Base-by-base conservation (phyloP, 106 monocot genomes). In the Phalaenopsis equestris region DNA sequence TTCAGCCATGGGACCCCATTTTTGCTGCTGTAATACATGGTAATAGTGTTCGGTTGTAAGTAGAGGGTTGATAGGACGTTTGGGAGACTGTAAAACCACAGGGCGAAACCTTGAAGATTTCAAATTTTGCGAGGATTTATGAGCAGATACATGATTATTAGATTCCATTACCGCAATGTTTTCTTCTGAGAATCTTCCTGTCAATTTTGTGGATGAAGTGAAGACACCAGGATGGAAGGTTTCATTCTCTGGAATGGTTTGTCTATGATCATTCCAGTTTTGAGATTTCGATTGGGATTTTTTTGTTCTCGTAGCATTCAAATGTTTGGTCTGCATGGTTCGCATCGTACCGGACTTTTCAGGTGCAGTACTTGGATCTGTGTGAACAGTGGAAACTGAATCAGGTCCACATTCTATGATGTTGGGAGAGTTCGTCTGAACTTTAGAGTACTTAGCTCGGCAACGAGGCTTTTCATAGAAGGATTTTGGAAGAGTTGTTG, bases 1-100 rank as follows among this genome's bases (percentile, higher is more conserved):
- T 75, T 94, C 92, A 5, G 86, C 79, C 36, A 48, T 43, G 46
- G 87, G 80, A 57, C 92, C 92, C 98, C 94, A 94, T 56, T 94
- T 91, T 19, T 89, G 55, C 64, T 88, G 90, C 74, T 86, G 89
- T 75, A 98, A 75, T n/a, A 86, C 87, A 52, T 86, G 86, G 75
- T 80, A 80, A 80, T 89, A 90, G 46, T 81, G 41, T 18, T 92
- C 97, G 18, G 92, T 84, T 38, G 82, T 57, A 43, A 76, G 87
- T 5, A 78, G 45, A 72, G 83, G 70, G 52, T 91, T 88, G 46
- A 77, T 17, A n/a, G 81, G 82, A 77, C 77, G 79, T 14, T 37
- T 48, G 24, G 42, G 58, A 61, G 83, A 79, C 52, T 39, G 65
- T 52, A 52, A 52, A 52, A 52, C 52, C 52, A 52, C 1, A 19